Evolutionary conservation across 805 yeast genomes (phyloP), one percentile per base, ranked within the genome.

Genomic region (Saccharomycopsis selenospora): DNA sequence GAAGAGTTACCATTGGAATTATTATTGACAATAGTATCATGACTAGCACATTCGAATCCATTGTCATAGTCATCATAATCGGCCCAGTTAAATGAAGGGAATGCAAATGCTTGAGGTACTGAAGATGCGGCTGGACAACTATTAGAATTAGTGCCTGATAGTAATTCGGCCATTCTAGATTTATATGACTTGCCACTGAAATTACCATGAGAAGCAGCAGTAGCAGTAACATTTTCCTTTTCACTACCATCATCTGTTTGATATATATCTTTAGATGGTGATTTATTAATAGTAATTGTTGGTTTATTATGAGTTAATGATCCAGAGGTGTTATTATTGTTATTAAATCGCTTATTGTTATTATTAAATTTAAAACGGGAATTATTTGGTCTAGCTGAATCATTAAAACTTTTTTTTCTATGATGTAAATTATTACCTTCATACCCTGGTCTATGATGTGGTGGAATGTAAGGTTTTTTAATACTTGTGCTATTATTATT

Each of bases 391-490:
- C 20, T 4, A 38, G 42, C 36, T 17, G 11, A 11, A n/a, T n/a
- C 28, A 10, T 28, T 17, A 50, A 17, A 41, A 28, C 43, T 26
- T 28, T 43, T 43, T 30, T 22, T 10, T 23, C 47, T 11, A 18
- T 28, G 25, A 36, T 27, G 42, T 41, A 13, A 11, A 25, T 43
- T 41, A 18, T 47, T 26, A 30, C 36, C 33, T 40, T 28, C 52
- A 27, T 52, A 52, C 23, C 44, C 50, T 40, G 55, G 55, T n/a
- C 55, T 41, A 33, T 52, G 55, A 40, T 52, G 55, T 18, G 55
- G 55, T 14, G 55, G 55, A 23, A 52, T 36, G 26, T 52, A 52
- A 7, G 26, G 7, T 11, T 27, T 10, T 10, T 42, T 36, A 30
- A 24, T 27, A 29, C 38, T 38, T 27, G 40, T 26, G 8, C n/a